A percentile compares a stretch with the other conserved stretches of the same genome.
Conservation (phyloP, 2,329 filamentous ascomycete genomes). For the Juglanconis sp. region DNA sequence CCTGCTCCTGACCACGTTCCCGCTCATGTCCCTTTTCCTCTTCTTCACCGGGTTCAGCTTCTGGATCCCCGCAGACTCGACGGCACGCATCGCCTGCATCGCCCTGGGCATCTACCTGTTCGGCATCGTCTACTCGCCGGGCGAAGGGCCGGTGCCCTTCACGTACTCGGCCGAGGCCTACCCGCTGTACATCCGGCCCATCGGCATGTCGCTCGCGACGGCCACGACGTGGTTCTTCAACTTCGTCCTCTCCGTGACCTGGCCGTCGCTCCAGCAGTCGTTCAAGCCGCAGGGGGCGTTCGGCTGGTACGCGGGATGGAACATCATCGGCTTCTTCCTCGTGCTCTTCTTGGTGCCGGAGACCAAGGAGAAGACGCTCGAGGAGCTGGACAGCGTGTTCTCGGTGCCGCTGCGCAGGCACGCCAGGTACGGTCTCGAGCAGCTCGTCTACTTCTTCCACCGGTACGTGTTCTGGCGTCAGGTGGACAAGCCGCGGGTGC, state of each 20-base stretch:
- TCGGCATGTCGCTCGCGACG: conserved; percentile 59
- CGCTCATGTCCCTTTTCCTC: conserved; percentile 55
- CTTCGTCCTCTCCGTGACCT: conserved; percentile 41
- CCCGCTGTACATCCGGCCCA: conserved; percentile 58
- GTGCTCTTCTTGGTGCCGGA: conserved; percentile 38
- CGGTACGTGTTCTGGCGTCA: conserved; percentile 28
- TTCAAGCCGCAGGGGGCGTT: conserved; percentile 47
- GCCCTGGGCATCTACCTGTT: conserved; percentile 49
- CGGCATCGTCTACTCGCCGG: conserved; percentile 52
- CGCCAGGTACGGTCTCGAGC: conserved; percentile 38
- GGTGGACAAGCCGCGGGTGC: conserved; percentile 24
- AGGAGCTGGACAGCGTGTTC: conserved; percentile 37
- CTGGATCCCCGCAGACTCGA: conserved; percentile 36
- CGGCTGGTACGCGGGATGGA: conserved; percentile 48
- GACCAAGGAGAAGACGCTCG: conserved; percentile 37
- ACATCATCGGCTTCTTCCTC: conserved; percentile 42
- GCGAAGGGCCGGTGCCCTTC: conserved; percentile 62
- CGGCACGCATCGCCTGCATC: conserved; percentile 42
- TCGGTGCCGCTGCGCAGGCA: conserved; percentile 34
- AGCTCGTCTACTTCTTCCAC: conserved; percentile 30
- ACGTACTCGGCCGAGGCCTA: conserved; percentile 67
- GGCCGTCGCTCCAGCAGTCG: conserved; percentile 41
- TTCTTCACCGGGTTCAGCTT: conserved; percentile 47
- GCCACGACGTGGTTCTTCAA: conserved; percentile 50
- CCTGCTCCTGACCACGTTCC: conserved; percentile 61